These are phyloP conservation scores for Psilocybe cyanescens DNA, from an alignment of 768 basidiomycete species.

Conservation along the genomic window DNA sequence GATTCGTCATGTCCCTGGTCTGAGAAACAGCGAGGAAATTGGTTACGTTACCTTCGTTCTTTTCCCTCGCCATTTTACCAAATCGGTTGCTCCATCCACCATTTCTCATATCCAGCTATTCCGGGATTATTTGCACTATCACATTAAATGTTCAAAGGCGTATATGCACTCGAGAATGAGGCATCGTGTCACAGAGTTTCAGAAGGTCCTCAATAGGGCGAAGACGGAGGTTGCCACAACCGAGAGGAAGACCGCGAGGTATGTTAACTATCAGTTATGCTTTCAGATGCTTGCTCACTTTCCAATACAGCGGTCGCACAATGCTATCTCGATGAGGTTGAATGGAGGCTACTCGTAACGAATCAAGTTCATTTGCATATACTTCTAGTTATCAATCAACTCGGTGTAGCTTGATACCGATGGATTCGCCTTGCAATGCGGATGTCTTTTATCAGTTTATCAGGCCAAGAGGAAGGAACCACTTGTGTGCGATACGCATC, in stretches of 20 bases:
- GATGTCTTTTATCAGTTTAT: not conserved
- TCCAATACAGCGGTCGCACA: constrained; percentile 53
- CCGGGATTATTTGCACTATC: constrained; percentile 99
- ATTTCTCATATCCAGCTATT: constrained; percentile 97
- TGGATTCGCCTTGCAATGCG: not conserved
- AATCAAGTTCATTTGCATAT: constrained; percentile 6
- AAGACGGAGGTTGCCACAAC: constrained; percentile 86
- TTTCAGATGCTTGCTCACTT: constrained; percentile 7
- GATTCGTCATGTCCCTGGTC: constrained; percentile 83
- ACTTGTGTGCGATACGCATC: not conserved
- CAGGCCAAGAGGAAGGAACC: not conserved
- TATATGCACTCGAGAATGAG: constrained; percentile 99
- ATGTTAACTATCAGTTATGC: constrained; percentile 28
- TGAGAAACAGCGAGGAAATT: constrained; percentile 83
- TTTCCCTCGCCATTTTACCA: constrained; percentile 94
- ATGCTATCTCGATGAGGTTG: constrained; percentile 51
- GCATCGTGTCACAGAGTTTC: constrained; percentile 91
- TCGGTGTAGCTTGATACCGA: constrained; percentile 1
- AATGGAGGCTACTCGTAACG: not conserved
- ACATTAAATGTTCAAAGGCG: constrained; percentile 98
- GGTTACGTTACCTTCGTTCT: constrained; percentile 98
- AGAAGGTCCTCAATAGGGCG: constrained; percentile 93
- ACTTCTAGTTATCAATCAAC: constrained; percentile 14
- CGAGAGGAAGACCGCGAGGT: constrained; percentile 94
- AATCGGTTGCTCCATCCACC: constrained; percentile 69